phyloP scores from a whole-genome alignment of 768 basidiomycete genomes.

The Hirschioporus abietinus region DNA sequence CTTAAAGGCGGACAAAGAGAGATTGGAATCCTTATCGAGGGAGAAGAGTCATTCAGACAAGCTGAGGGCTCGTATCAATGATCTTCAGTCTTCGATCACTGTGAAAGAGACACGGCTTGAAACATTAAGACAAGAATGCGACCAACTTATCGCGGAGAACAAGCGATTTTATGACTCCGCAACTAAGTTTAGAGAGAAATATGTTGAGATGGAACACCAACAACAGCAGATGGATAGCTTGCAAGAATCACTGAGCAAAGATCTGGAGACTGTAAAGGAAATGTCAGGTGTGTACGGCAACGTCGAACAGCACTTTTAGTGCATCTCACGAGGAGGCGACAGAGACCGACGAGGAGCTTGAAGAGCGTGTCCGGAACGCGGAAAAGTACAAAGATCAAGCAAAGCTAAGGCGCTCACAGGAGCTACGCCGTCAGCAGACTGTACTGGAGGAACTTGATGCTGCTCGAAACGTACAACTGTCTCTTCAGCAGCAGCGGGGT shows the following conservation, averaged over 20 bases:
- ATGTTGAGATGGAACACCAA: slow-evolving; percentile 60
- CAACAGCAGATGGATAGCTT: slow-evolving; percentile 57
- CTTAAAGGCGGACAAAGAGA: slow-evolving; percentile 89
- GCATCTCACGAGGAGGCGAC: background rate
- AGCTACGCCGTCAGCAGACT: slow-evolving; percentile 51
- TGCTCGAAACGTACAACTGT: slow-evolving; percentile 34
- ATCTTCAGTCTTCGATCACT: slow-evolving; percentile 56
- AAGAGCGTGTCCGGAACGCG: slow-evolving; percentile 50
- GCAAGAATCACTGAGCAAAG: slow-evolving; percentile 55
- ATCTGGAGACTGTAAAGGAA: slow-evolving; percentile 61
- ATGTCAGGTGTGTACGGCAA: slow-evolving; percentile 44
- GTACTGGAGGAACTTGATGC: slow-evolving; percentile 54
- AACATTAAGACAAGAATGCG: slow-evolving; percentile 58
- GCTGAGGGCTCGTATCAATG: slow-evolving; percentile 59
- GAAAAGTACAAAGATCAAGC: slow-evolving; percentile 50
- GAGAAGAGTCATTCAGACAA: slow-evolving; percentile 89
- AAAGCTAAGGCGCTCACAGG: slow-evolving; percentile 40
- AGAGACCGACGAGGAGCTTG: slow-evolving; percentile 75
- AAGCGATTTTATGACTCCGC: slow-evolving; percentile 77
- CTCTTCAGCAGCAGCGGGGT: slow-evolving; percentile 56
- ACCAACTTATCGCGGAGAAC: slow-evolving; percentile 63
- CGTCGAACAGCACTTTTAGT: background rate
- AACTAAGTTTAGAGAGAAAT: slow-evolving; percentile 81
- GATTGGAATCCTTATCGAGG: slow-evolving; percentile 64
- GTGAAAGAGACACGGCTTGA: slow-evolving; percentile 73